These are phyloP conservation scores for Pisolithus sp. DNA, from an alignment of 768 basidiomycete species.

Conservation along the genomic window DNA sequence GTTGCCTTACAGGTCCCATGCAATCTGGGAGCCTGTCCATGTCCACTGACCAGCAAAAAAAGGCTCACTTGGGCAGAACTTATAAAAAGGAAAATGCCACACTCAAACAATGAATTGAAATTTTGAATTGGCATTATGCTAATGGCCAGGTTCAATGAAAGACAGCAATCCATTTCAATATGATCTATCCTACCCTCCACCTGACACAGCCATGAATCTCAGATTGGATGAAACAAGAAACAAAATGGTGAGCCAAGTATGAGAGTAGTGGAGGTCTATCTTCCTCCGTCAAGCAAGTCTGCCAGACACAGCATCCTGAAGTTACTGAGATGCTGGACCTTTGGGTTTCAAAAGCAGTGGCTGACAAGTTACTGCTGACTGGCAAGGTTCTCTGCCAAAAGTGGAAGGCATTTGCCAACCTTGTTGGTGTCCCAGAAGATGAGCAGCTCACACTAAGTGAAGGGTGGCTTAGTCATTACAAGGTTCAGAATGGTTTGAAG, in stretches of 20 bases:
- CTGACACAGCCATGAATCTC: slow-evolving; percentile 31
- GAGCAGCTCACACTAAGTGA: slow-evolving; percentile 27
- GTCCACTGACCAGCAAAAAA: neutral
- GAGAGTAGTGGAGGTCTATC: neutral
- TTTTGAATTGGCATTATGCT: slow-evolving; percentile 30
- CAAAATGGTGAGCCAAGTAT: slow-evolving; percentile 17
- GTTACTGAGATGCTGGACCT: slow-evolving; percentile 29
- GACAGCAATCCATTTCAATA: slow-evolving; percentile 29
- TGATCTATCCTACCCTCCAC: slow-evolving; percentile 26
- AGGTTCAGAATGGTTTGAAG: neutral
- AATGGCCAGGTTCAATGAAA: slow-evolving; percentile 27
- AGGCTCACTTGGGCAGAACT: neutral
- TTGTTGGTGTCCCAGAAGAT: slow-evolving; percentile 26
- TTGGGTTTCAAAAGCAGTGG: slow-evolving; percentile 29
- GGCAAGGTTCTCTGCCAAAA: slow-evolving; percentile 30
- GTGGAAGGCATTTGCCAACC: slow-evolving; percentile 29
- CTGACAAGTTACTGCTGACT: slow-evolving; percentile 20
- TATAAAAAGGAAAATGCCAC: neutral
- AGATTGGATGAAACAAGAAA: slow-evolving; percentile 28
- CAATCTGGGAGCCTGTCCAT: neutral
- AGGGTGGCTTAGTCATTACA: slow-evolving; percentile 19
- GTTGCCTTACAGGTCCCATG: neutral
- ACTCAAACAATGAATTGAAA: slow-evolving; percentile 1
- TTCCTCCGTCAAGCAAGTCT: neutral
- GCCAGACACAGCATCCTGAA: slow-evolving; percentile 27